Percentiles rank a stretch among this genome's conserved stretches.
Evolutionary conservation across 2,329 filamentous ascomycete species (phyloP).

Genomic region (Pseudocercospora fijiensis): DNA sequence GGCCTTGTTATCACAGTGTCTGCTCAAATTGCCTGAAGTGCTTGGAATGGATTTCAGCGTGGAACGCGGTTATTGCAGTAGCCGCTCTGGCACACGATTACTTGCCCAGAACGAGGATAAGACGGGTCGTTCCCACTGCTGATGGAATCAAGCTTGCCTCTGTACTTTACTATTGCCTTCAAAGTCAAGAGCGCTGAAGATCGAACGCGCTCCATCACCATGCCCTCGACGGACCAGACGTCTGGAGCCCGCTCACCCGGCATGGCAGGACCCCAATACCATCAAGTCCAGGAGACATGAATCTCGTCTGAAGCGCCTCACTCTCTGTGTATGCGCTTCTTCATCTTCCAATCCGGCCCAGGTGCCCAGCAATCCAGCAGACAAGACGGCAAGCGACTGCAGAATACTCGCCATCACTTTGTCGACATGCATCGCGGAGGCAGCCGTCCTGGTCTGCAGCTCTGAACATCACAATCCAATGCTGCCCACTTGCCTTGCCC

Average conservation of each 20-base stretch:
- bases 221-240: background rate
- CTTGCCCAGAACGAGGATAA: background rate
- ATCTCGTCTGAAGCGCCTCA: background rate
- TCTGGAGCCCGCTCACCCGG: too few species aligned
- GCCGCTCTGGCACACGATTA: background rate
- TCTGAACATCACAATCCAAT: background rate
- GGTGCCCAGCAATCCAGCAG: background rate
- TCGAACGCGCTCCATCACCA: background rate
- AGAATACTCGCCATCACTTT: background rate
- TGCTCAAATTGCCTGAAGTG: background rate
- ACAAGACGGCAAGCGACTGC: background rate
- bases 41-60: background rate
- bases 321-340: background rate
- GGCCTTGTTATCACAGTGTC: background rate
- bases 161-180: background rate
- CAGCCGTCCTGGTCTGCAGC: background rate
- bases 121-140: background rate
- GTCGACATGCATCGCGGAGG: background rate
- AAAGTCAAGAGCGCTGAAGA: background rate
- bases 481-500: background rate
- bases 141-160: background rate
- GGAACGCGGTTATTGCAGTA: background rate
- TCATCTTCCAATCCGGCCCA: background rate
- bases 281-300: background rate
- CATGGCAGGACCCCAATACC: background rate